Conservation (phyloP, 345 rosid genomes). For the Syzygium grande region DNA sequence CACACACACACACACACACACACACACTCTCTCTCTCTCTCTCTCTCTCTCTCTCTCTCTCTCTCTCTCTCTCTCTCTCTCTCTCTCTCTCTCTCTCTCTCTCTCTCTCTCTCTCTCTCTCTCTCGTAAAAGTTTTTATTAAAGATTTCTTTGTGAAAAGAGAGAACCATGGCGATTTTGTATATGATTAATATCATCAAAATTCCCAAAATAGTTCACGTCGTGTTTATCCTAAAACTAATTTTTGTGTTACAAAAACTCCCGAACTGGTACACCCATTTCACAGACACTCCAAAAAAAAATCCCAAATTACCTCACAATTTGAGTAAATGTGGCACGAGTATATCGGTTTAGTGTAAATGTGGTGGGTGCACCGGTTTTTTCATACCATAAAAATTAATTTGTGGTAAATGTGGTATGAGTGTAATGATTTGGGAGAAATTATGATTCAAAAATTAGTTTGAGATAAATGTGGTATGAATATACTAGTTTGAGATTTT, state of each 20-base stretch:
- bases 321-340: background rate
- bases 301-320: background rate
- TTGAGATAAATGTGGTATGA: too few species aligned
- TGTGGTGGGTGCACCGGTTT: background rate
- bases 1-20: too few species aligned
- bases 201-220: background rate
- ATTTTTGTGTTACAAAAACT: background rate
- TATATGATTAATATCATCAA: accelerated
- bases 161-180: background rate
- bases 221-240: background rate
- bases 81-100: too few species aligned
- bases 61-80: too few species aligned
- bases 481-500: too few species aligned
- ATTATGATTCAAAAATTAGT: too few species aligned
- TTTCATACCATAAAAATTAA: background rate
- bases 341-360: background rate
- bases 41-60: too few species aligned
- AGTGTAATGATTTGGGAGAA: too few species aligned
- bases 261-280: accelerated
- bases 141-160: background rate
- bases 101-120: too few species aligned
- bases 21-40: too few species aligned
- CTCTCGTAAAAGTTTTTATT: background rate
- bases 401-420: background rate
- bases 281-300: background rate